Conservation (phyloP, 2,329 filamentous ascomycete genomes). For the Colletotrichum coccodes region DNA sequence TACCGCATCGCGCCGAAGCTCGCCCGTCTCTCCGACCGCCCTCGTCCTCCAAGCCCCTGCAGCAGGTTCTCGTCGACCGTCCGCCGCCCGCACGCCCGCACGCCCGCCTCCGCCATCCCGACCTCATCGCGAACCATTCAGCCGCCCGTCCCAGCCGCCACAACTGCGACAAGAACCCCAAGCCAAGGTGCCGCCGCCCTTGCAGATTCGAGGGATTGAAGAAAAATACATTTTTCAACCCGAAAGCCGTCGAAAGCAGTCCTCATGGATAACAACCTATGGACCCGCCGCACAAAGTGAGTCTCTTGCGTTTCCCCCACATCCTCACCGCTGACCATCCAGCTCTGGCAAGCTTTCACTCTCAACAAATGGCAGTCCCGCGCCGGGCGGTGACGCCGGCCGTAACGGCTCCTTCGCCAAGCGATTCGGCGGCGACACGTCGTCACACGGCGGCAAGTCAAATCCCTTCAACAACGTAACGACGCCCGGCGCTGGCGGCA, state of each 20-base stretch:
- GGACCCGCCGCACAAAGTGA: constrained; percentile 87
- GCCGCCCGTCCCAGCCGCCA: constrained; percentile 30
- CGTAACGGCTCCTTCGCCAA: constrained; percentile 74
- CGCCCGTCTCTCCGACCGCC: constrained; percentile 18
- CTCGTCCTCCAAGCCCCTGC: constrained; percentile 23
- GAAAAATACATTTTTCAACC: constrained; percentile 12
- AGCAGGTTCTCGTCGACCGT: constrained; percentile 26
- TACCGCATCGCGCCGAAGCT: constrained; percentile 8
- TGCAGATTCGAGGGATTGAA: constrained; percentile 28
- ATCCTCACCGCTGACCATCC: constrained; percentile 27
- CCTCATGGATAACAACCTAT: constrained; percentile 74
- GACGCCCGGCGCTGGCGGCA: constrained; percentile 72
- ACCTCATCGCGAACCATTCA: constrained; percentile 24
- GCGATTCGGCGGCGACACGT: constrained; percentile 78
- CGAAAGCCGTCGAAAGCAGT: constrained; percentile 40
- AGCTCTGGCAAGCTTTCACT: constrained; percentile 93
- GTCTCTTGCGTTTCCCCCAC: constrained; percentile 41
- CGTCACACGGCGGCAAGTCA: constrained; percentile 78
- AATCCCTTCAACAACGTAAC: constrained; percentile 85
- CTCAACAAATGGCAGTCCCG: constrained; percentile 71
- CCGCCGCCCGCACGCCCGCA: constrained; percentile 15
- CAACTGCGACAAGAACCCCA: constrained; percentile 27
- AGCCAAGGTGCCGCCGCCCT: constrained; percentile 31
- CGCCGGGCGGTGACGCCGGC: constrained; percentile 63
- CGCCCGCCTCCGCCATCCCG: constrained; percentile 22